These are phyloP conservation scores for Stachybotrys elegans DNA, from an alignment of 2,329 filamentous ascomycete genomes.

Conservation along the genomic window DNA sequence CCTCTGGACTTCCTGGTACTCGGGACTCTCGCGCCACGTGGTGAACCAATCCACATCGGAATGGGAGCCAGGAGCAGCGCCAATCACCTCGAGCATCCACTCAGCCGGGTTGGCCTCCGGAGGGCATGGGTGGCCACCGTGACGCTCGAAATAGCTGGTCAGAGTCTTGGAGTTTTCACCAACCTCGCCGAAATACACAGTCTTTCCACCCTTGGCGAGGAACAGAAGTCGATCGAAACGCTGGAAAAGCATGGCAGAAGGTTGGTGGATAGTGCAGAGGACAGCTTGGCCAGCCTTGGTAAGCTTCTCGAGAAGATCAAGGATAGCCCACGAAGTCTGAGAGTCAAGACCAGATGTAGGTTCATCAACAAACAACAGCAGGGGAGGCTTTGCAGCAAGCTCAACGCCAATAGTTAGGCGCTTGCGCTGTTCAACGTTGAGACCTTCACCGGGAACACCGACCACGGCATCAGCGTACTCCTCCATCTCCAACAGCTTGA, in stretches of 20 bases:
- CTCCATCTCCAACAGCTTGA: constrained; percentile 56
- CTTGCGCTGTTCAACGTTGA: constrained; percentile 55
- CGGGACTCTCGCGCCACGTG: constrained; percentile 28
- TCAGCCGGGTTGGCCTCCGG: constrained; percentile 60
- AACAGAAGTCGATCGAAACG: constrained; percentile 55
- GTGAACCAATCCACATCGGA: constrained; percentile 31
- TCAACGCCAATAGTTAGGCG: constrained; percentile 53
- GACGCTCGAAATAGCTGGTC: constrained; percentile 55
- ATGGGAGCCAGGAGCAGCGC: constrained; percentile 43
- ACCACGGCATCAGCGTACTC: constrained; percentile 60
- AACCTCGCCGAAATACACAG: constrained; percentile 62
- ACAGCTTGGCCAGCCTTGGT: constrained; percentile 44
- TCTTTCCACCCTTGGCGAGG: constrained; percentile 55
- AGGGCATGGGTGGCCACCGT: constrained; percentile 51
- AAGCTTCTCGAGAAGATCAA: constrained; percentile 53
- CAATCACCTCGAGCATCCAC: constrained; percentile 53
- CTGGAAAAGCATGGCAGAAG: constrained; percentile 41
- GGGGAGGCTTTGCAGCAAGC: constrained; percentile 45
- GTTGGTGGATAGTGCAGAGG: constrained; percentile 48
- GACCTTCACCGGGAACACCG: constrained; percentile 51
- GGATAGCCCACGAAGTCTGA: constrained; percentile 55
- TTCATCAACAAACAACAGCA: constrained; percentile 55
- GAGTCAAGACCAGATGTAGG: constrained; percentile 55
- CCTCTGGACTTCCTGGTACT: constrained; percentile 22
- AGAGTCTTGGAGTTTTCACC: constrained; percentile 49